phyloP scores from a whole-genome alignment of 805 yeast genomes.

The Blastobotrys terrestris region DNA sequence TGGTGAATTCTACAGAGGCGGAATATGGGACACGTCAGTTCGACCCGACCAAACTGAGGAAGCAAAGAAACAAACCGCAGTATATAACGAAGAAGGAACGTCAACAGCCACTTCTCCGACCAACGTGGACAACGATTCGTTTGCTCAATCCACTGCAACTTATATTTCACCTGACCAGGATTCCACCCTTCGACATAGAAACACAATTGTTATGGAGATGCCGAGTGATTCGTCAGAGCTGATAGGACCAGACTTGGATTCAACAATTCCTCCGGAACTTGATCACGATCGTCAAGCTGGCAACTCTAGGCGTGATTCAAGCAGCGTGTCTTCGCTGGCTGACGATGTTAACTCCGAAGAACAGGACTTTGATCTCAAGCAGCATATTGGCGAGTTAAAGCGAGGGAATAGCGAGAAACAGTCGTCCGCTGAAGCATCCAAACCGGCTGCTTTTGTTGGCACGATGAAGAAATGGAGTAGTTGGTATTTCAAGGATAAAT shows the following conservation, averaged over 20 bases:
- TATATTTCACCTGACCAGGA: neutral
- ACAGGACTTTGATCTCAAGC: slow-evolving; percentile 8
- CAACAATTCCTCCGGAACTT: neutral
- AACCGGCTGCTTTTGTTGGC: slow-evolving; percentile 13
- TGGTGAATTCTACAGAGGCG: slow-evolving; percentile 78
- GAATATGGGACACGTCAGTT: slow-evolving; percentile 68
- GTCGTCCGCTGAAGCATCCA: slow-evolving; percentile 2
- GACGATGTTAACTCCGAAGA: slow-evolving; percentile 1
- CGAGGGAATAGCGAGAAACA: neutral
- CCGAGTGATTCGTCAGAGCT: neutral
- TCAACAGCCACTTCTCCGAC: neutral
- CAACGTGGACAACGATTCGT: neutral
- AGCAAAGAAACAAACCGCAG: neutral
- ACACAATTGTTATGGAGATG: neutral
- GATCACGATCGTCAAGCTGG: neutral
- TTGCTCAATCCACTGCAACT: neutral
- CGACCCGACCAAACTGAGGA: slow-evolving; percentile 19
- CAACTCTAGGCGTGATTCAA: neutral
- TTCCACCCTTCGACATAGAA: neutral
- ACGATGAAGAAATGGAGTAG: slow-evolving; percentile 24
- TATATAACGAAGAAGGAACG: neutral
- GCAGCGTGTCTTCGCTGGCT: neutral
- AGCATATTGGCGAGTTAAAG: slow-evolving; percentile 19
- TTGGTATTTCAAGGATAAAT: slow-evolving; percentile 22
- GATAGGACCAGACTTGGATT: neutral